Conservation (phyloP, 106 monocot genomes). For the Triglochin maritima region DNA sequence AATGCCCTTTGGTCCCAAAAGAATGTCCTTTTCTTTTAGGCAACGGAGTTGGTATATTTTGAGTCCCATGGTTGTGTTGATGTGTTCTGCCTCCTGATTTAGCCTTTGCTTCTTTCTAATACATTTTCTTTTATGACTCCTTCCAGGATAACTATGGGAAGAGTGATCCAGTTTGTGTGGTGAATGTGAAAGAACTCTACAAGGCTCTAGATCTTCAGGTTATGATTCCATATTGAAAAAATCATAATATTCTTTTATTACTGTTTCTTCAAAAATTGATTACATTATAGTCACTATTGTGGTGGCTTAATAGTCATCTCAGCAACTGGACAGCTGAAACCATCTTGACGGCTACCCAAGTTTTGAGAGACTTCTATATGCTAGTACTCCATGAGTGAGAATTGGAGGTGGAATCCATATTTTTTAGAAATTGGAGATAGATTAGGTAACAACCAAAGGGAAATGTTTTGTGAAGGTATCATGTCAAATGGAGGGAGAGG, state of each 20-base stretch:
- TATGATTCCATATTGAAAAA: background rate
- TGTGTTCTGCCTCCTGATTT: background rate
- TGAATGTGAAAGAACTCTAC: conserved; percentile 58
- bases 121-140: too few species aligned
- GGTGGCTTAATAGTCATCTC: background rate
- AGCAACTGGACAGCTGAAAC: too few species aligned
- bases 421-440: too few species aligned
- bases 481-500: too few species aligned
- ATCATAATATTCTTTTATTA: background rate
- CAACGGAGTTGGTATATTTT: background rate
- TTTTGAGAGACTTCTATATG: too few species aligned
- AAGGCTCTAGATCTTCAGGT: conserved; percentile 81
- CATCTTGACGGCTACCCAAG: too few species aligned
- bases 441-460: too few species aligned
- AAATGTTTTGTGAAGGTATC: too few species aligned
- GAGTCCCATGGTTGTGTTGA: background rate
- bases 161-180: conserved; percentile 43
- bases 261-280: background rate
- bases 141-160: conserved; percentile 89
- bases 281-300: background rate
- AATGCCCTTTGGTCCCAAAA: background rate
- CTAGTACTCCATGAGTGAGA: too few species aligned
- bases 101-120: too few species aligned
- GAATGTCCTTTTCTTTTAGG: background rate
- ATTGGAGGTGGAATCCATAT: too few species aligned